Evolutionary conservation across 371 early-diverging fungal species (phyloP).

Genomic region (Phascolomyces articulosus): DNA sequence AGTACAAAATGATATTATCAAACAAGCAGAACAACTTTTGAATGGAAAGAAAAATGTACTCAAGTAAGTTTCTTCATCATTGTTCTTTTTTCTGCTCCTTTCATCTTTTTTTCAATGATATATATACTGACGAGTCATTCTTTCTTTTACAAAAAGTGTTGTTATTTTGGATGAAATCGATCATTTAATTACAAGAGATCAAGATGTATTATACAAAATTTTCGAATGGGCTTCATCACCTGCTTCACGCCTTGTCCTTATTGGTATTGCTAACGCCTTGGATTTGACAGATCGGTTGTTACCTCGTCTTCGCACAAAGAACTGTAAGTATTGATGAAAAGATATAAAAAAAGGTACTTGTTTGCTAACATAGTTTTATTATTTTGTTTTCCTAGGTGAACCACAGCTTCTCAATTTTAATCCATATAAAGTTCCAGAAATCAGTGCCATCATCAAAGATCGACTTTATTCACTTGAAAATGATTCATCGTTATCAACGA

Average conservation of each 20-base stretch:
- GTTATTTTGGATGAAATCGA: constrained; percentile 94
- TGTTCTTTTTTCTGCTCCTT: too few relatives aligned
- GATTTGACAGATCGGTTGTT: constrained; percentile 89
- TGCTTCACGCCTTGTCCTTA: constrained; percentile 71
- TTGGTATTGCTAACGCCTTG: constrained; percentile 97
- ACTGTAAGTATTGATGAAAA: constrained; percentile 46
- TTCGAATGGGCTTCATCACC: constrained; percentile 78
- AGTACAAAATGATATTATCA: constrained; percentile 27
- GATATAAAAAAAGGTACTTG: too few relatives aligned
- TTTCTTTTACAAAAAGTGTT: constrained; percentile 65
- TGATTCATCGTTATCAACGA: neutral
- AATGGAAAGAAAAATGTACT: constrained; percentile 38
- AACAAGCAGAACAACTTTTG: constrained; percentile 40
- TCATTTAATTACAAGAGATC: constrained; percentile 76
- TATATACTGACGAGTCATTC: too few relatives aligned
- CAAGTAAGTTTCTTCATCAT: constrained; percentile 45
- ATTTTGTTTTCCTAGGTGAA: constrained; percentile 44
- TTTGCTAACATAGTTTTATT: neutral
- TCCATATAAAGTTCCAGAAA: constrained; percentile 84
- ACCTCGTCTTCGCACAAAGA: constrained; percentile 84
- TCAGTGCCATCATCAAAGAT: constrained; percentile 81
- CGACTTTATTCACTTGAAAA: constrained; percentile 60
- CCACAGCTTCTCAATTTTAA: constrained; percentile 84
- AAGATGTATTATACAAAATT: constrained; percentile 87
- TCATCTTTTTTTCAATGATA: too few relatives aligned